A percentile compares a stretch with the other conserved stretches of the same genome.
Conservation (phyloP, 2,329 filamentous ascomycete species). For the Bretziella fagacearum region DNA sequence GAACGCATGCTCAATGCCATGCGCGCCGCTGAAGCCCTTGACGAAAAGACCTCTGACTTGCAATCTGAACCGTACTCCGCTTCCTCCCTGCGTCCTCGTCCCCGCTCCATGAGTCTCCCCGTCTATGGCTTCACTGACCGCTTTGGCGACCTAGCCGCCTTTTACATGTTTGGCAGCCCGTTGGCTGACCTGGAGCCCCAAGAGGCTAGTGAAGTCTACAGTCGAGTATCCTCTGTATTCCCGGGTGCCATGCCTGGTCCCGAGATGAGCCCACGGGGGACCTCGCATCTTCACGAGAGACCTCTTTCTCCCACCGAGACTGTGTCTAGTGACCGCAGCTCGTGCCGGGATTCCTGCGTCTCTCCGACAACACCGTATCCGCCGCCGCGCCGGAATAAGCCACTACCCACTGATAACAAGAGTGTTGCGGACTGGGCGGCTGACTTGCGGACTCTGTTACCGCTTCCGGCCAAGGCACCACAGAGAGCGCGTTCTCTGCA, state of each 20-base stretch:
- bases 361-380: conserved; percentile 14
- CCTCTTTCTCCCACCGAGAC: conserved; percentile 14
- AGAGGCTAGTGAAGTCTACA: conserved; percentile 8
- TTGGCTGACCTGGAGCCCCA: neutral
- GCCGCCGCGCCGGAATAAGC: neutral
- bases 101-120: conserved; percentile 34
- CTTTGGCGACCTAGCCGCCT: conserved; percentile 28
- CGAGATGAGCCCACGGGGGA: neutral
- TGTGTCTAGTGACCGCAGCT: conserved; percentile 15
- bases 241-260: conserved; percentile 1
- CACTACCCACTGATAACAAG: neutral
- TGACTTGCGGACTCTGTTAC: conserved; percentile 4
- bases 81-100: conserved; percentile 21
- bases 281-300: conserved; percentile 5
- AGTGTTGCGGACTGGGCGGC: conserved; percentile 10
- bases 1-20: conserved; percentile 39
- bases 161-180: conserved; percentile 30
- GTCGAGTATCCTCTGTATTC: conserved; percentile 8
- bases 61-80: conserved; percentile 34
- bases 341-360: conserved; percentile 13
- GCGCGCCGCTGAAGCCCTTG: conserved; percentile 40
- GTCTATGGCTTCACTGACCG: conserved; percentile 29
- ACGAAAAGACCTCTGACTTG: conserved; percentile 37
- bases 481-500: conserved; percentile 10
- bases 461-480: conserved; percentile 9